These are phyloP conservation scores for Tylopilus felleus DNA, from an alignment of 768 basidiomycete species.

Conservation along the genomic window DNA sequence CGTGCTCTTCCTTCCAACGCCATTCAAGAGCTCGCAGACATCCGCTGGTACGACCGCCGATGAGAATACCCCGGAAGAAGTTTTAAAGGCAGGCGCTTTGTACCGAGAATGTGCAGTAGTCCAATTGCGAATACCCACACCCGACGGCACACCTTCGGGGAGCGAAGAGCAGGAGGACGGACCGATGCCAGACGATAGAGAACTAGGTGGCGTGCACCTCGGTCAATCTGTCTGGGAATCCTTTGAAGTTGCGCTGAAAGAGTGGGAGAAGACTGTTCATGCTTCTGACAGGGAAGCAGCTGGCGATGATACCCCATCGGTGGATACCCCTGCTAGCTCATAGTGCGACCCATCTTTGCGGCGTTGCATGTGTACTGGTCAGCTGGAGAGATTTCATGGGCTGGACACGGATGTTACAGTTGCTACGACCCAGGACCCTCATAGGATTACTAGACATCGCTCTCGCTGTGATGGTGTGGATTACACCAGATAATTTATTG, in stretches of 20 bases:
- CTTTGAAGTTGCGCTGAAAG: constrained; percentile 62
- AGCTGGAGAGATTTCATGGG: neutral
- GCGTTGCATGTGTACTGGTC: no score
- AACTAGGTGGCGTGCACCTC: constrained; percentile 65
- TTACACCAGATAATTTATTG: constrained; percentile 24
- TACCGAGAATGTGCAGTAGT: constrained; percentile 77
- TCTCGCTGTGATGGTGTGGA: neutral
- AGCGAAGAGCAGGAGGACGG: constrained; percentile 31
- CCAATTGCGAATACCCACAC: constrained; percentile 36
- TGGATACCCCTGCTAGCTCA: constrained; percentile 21
- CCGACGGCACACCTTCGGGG: constrained; percentile 19
- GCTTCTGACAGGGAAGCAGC: constrained; percentile 19
- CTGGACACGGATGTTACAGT: neutral
- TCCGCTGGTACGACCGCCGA: constrained; percentile 5
- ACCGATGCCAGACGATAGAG: constrained; percentile 56
- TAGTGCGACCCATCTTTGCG: constrained; percentile 11
- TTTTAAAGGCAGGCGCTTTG: constrained; percentile 72
- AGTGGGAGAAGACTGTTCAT: constrained; percentile 52
- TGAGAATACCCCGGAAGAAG: constrained; percentile 46
- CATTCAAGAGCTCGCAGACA: constrained; percentile 54
- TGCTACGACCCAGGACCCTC: neutral
- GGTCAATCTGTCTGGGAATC: constrained; percentile 76
- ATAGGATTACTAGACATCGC: neutral
- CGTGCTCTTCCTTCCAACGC: constrained; percentile 76
- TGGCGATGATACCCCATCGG: constrained; percentile 22